Evolutionary conservation across 352 stramenopile species (phyloP).

Genomic region (Phytophthora hibernalis): DNA sequence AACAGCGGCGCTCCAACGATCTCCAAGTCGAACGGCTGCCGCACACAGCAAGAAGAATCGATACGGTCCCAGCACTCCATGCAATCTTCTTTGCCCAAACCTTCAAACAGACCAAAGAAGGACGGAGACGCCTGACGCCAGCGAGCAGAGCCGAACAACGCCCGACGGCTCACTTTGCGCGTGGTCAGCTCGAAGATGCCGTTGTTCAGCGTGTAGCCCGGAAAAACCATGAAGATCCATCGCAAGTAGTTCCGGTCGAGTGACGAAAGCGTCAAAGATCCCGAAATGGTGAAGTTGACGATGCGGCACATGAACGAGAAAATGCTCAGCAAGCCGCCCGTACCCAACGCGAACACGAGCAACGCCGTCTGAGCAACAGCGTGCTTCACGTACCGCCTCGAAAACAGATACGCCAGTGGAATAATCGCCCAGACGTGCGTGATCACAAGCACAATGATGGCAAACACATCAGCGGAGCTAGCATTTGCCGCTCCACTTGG

Average conservation of each 20-base stretch:
- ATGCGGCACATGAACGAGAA: slow-evolving; percentile 83
- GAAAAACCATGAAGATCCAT: slow-evolving; percentile 79
- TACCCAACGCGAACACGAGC: slow-evolving; percentile 68
- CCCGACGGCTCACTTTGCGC: slow-evolving; percentile 66
- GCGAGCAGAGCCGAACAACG: slow-evolving; percentile 42
- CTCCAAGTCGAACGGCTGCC: slow-evolving; percentile 62
- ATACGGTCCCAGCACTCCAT: slow-evolving; percentile 57
- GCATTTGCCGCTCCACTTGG: slow-evolving; percentile 24
- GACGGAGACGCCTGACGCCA: slow-evolving; percentile 39
- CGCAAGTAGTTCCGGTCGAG: slow-evolving; percentile 75
- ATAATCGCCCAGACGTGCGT: slow-evolving; percentile 60
- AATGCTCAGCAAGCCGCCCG: slow-evolving; percentile 72
- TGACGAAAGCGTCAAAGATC: slow-evolving; percentile 54
- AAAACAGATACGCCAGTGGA: slow-evolving; percentile 74
- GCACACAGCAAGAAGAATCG: slow-evolving; percentile 53
- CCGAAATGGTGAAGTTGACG: slow-evolving; percentile 52
- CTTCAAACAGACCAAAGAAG: slow-evolving; percentile 64
- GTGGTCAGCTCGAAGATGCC: slow-evolving; percentile 77
- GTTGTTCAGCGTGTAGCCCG: slow-evolving; percentile 69
- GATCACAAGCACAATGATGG: slow-evolving; percentile 48
- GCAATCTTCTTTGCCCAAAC: slow-evolving; percentile 52
- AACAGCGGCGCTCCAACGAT: slow-evolving; percentile 53
- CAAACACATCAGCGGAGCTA: slow-evolving; percentile 43
- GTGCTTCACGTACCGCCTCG: slow-evolving; percentile 61
- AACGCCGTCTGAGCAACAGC: slow-evolving; percentile 66